A percentile compares a stretch with the other conserved stretches of the same genome.
Conservation (phyloP, 2,329 filamentous ascomycete genomes). For the Apiospora koreana region DNA sequence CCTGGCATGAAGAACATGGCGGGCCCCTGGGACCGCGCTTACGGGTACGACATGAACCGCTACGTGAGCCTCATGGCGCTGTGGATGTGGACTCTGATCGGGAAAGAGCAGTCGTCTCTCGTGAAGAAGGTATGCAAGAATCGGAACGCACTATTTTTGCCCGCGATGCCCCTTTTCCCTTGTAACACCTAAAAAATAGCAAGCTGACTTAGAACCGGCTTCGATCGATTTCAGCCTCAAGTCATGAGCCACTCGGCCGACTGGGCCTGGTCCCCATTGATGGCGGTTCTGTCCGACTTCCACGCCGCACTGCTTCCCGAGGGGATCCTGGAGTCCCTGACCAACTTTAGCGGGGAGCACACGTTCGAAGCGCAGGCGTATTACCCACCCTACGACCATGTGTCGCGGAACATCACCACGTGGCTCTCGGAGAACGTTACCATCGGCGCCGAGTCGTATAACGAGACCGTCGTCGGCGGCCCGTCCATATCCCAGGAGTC, state of each 20-base stretch:
- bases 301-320: slow-evolving; percentile 49
- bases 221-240: slow-evolving; percentile 37
- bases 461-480: slow-evolving; percentile 57
- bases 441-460: slow-evolving; percentile 61
- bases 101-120: slow-evolving; percentile 43
- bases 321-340: slow-evolving; percentile 40
- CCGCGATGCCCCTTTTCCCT: too few species aligned
- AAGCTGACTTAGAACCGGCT: not conserved
- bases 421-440: slow-evolving; percentile 59
- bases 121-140: slow-evolving; percentile 30
- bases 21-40: slow-evolving; percentile 64
- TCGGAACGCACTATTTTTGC: not conserved
- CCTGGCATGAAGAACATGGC: slow-evolving; percentile 61
- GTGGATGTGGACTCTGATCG: slow-evolving; percentile 60
- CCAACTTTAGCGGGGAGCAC: slow-evolving; percentile 53
- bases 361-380: slow-evolving; percentile 53
- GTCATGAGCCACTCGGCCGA: slow-evolving; percentile 61
- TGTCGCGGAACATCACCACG: slow-evolving; percentile 58
- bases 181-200: too few species aligned
- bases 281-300: slow-evolving; percentile 54
- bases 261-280: slow-evolving; percentile 57
- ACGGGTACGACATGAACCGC: slow-evolving; percentile 65
- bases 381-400: slow-evolving; percentile 59
- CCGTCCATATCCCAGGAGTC: slow-evolving; percentile 49
- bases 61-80: slow-evolving; percentile 60